Percentiles rank a stretch among this genome's conserved stretches.
phyloP scores from a whole-genome alignment of 495 filamentous ascomycete genomes.

The Penicillium salamii region DNA sequence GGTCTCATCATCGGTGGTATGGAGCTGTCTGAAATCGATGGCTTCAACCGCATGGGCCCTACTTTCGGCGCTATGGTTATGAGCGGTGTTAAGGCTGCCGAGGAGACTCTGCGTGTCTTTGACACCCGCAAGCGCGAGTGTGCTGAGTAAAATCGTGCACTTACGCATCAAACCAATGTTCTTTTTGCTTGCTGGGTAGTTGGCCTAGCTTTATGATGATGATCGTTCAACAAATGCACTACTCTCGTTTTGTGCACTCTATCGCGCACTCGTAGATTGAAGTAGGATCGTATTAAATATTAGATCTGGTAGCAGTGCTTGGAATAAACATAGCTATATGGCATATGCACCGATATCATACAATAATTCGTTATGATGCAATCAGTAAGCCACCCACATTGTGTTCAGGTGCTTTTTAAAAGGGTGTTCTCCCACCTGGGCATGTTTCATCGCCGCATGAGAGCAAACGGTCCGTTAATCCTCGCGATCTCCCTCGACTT shows the following conservation, averaged over 20 bases:
- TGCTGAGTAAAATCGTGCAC: constrained; percentile 34
- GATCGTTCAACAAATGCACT: constrained; percentile 13
- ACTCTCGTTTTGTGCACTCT: constrained; percentile 22
- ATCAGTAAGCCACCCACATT: too few relatives aligned
- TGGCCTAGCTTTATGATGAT: constrained; percentile 6
- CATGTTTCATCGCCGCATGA: too few relatives aligned
- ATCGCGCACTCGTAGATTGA: neutral
- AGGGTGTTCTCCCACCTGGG: too few relatives aligned
- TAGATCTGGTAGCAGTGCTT: too few relatives aligned
- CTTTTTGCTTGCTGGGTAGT: constrained; percentile 1
- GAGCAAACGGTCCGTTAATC: too few relatives aligned
- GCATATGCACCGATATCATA: too few relatives aligned
- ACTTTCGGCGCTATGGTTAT: constrained; percentile 84
- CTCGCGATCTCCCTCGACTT: neutral
- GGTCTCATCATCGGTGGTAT: constrained; percentile 91
- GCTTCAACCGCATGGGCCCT: constrained; percentile 80
- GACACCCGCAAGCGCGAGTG: constrained; percentile 69
- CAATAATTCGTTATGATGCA: too few relatives aligned
- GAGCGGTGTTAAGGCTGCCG: constrained; percentile 81
- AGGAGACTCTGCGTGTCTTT: constrained; percentile 75
- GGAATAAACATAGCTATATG: too few relatives aligned
- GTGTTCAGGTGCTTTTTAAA: too few relatives aligned
- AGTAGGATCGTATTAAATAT: too few relatives aligned
- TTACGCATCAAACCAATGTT: neutral
- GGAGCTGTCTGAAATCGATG: constrained; percentile 88